Evolutionary conservation across 148 eudicot genomes (phyloP).

Genomic region (Dianthus caryophyllus): DNA sequence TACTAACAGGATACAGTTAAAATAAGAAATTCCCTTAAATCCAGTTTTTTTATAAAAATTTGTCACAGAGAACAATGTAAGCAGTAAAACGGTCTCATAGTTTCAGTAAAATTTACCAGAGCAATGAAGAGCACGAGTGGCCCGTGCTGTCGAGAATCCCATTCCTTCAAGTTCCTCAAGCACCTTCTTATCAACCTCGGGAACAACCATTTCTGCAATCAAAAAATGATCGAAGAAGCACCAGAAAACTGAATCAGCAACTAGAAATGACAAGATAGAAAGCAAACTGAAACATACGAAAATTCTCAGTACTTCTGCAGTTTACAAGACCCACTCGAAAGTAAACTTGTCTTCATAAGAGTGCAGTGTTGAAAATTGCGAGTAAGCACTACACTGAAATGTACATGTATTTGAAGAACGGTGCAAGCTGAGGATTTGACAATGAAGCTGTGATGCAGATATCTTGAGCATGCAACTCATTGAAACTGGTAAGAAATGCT

Average conservation of each 20-base stretch:
- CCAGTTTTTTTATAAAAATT: background rate
- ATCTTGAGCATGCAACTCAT: background rate
- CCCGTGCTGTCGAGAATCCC: constrained; percentile 77
- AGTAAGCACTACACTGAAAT: background rate
- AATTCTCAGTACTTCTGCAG: background rate
- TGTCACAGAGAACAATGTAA: background rate
- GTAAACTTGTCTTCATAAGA: background rate
- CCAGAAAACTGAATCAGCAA: background rate
- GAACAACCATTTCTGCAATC: constrained; percentile 81
- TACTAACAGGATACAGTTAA: background rate
- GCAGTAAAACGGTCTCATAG: background rate
- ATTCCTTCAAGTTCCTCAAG: constrained; percentile 83
- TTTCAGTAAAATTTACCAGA: constrained; percentile 50
- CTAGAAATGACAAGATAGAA: background rate
- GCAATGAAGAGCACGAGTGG: constrained; percentile 81
- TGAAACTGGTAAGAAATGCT: no score
- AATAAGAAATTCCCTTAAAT: background rate
- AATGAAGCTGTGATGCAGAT: background rate
- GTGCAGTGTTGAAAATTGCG: background rate
- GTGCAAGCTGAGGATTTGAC: background rate
- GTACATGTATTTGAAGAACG: background rate
- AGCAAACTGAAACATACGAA: background rate
- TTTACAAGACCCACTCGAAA: background rate
- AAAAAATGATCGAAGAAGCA: background rate
- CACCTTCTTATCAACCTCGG: constrained; percentile 69